Conservation (phyloP, 2,329 filamentous ascomycete genomes). For the Talaromyces sp. region DNA sequence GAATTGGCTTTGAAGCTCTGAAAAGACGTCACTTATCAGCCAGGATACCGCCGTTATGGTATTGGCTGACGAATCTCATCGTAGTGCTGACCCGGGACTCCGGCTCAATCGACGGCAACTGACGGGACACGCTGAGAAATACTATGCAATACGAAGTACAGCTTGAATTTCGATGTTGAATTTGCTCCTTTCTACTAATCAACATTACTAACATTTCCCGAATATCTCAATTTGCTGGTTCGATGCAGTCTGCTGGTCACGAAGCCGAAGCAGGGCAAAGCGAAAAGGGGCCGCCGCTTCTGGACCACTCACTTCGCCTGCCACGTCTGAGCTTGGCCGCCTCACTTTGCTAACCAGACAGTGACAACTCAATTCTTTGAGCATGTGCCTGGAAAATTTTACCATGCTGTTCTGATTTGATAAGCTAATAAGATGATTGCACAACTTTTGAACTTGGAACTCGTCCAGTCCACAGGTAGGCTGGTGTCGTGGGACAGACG, state of each 20-base stretch:
- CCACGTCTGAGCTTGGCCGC: conserved; percentile 11
- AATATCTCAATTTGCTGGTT: not conserved
- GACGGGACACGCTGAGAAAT: not conserved
- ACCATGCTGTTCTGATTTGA: not conserved
- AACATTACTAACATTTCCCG: not conserved
- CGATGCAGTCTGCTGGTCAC: not conserved
- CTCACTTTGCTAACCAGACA: conserved; percentile 5
- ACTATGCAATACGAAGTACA: not conserved
- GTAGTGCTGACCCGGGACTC: not conserved
- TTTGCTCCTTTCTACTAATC: not conserved
- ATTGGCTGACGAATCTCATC: not conserved
- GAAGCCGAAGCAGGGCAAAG: not conserved
- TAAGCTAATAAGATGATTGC: not conserved
- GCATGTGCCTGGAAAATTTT: not conserved
- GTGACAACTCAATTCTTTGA: not conserved
- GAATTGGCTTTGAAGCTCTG: not conserved
- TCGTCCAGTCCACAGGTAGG: too few relatives aligned
- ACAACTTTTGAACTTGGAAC: not conserved
- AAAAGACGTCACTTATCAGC: not conserved
- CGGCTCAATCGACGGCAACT: not conserved
- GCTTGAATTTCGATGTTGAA: not conserved
- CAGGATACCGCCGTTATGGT: not conserved
- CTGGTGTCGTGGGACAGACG: not conserved
- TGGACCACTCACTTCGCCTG: conserved; percentile 4
- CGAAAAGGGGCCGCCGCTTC: conserved; percentile 3